Percentiles rank a stretch among this genome's conserved stretches.
Conservation (phyloP, 1,139 yeast genomes). For the Diutina ranongensis region DNA sequence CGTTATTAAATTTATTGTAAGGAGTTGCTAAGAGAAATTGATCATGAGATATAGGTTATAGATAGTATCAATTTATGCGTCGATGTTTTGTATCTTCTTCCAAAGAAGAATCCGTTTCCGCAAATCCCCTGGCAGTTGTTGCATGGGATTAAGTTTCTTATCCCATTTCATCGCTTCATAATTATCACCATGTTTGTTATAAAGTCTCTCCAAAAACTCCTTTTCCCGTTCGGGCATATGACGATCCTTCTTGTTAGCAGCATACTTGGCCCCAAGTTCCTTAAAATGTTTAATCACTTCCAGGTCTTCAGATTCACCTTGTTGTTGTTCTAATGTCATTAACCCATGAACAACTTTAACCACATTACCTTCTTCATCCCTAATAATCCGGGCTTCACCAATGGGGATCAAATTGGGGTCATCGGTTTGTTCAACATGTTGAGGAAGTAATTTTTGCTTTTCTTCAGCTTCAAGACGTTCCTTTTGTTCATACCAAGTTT, state of each 20-base stretch:
- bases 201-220: conserved; percentile 49
- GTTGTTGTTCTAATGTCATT: conserved; percentile 12
- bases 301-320: conserved; percentile 13
- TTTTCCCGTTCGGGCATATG: conserved; percentile 49
- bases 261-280: conserved; percentile 48
- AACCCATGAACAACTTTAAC: conserved; percentile 63
- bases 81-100: conserved; percentile 32
- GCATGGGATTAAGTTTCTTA: conserved; percentile 68
- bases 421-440: background rate
- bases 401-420: conserved; percentile 53
- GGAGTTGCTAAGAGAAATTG: too few relatives aligned
- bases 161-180: conserved; percentile 90
- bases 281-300: conserved; percentile 42
- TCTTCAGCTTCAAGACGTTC: conserved; percentile 20
- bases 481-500: conserved; percentile 13
- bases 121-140: conserved; percentile 78
- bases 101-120: conserved; percentile 56
- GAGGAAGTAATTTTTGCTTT: conserved; percentile 12
- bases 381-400: conserved; percentile 74
- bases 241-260: conserved; percentile 10
- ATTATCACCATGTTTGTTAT: conserved; percentile 78
- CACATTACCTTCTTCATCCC: conserved; percentile 62
- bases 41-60: too few relatives aligned
- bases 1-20: too few relatives aligned
- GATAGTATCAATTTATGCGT: too few relatives aligned